A percentile compares a stretch with the other conserved stretches of the same genome.
These are phyloP conservation scores for Cytospora mali DNA, from an alignment of 2,329 filamentous ascomycete genomes.

Conservation along the genomic window DNA sequence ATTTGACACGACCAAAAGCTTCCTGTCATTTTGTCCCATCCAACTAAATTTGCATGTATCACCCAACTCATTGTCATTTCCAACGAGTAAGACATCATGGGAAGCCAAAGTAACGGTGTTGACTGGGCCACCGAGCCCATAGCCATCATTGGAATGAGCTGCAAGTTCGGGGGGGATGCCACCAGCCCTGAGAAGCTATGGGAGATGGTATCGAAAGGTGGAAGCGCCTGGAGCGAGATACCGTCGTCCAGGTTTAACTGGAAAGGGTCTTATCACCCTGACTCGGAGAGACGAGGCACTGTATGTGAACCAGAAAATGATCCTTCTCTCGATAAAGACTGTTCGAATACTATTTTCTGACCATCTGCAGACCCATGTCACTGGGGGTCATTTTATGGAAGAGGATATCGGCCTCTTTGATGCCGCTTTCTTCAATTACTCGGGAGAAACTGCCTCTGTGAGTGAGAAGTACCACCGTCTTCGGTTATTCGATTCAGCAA, in stretches of 20 bases:
- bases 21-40: no score
- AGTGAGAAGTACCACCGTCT: no score
- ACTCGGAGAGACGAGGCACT: not conserved
- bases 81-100: no score
- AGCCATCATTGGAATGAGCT: conserved; percentile 31
- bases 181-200: conserved; percentile 41
- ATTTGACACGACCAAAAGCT: no score
- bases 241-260: conserved; percentile 4
- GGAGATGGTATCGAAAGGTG: conserved; percentile 32
- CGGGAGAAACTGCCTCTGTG: not conserved
- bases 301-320: not conserved
- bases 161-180: conserved; percentile 42
- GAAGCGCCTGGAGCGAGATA: not conserved
- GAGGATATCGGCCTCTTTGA: conserved; percentile 36
- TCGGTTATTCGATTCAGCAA: no score
- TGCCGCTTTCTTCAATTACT: conserved; percentile 37
- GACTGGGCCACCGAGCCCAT: not conserved
- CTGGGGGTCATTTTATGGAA: conserved; percentile 35
- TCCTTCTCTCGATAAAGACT: not conserved
- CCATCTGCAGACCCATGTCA: not conserved
- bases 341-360: no score
- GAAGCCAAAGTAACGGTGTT: no score
- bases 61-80: no score
- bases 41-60: no score
- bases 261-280: not conserved